Evolutionary conservation across 192 early-diverging fungal species (phyloP).

Genomic region (Gigaspora rosea): DNA sequence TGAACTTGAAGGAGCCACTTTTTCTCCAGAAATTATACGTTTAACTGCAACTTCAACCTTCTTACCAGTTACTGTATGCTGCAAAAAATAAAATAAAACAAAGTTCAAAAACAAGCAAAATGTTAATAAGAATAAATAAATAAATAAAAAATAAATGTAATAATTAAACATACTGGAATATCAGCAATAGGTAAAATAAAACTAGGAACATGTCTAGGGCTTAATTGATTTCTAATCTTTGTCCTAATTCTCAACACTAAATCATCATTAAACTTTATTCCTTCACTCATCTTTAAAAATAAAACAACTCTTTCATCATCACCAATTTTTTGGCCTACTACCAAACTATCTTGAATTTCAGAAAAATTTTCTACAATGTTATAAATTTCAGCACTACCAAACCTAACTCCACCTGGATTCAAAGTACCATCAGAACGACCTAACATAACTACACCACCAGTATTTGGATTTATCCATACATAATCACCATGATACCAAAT

Average conservation of each 20-base stretch:
- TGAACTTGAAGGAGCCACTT: slow-evolving; percentile 73
- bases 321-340: slow-evolving; percentile 84
- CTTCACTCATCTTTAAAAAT: slow-evolving; percentile 83
- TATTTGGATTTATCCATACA: slow-evolving; percentile 78
- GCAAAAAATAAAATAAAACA: slow-evolving; percentile 10
- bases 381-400: slow-evolving; percentile 93
- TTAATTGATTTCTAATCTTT: slow-evolving; percentile 81
- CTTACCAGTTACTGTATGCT: slow-evolving; percentile 95
- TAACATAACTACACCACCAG: slow-evolving; percentile 93
- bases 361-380: slow-evolving; percentile 80
- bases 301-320: slow-evolving; percentile 91
- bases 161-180: slow-evolving; percentile 69
- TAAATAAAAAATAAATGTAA: not conserved
- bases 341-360: slow-evolving; percentile 77
- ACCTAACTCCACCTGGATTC: slow-evolving; percentile 91
- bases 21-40: slow-evolving; percentile 78
- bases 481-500: slow-evolving; percentile 99
- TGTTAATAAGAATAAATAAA: not conserved
- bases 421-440: slow-evolving; percentile 91
- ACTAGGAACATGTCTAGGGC: slow-evolving; percentile 90
- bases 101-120: not conserved
- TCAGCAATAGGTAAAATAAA: slow-evolving; percentile 75
- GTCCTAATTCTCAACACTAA: slow-evolving; percentile 71
- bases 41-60: slow-evolving; percentile 98
- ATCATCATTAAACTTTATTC: slow-evolving; percentile 55